Evolutionary conservation across 2,329 filamentous ascomycete genomes (phyloP).

Genomic region (Arachnomyces sp.): DNA sequence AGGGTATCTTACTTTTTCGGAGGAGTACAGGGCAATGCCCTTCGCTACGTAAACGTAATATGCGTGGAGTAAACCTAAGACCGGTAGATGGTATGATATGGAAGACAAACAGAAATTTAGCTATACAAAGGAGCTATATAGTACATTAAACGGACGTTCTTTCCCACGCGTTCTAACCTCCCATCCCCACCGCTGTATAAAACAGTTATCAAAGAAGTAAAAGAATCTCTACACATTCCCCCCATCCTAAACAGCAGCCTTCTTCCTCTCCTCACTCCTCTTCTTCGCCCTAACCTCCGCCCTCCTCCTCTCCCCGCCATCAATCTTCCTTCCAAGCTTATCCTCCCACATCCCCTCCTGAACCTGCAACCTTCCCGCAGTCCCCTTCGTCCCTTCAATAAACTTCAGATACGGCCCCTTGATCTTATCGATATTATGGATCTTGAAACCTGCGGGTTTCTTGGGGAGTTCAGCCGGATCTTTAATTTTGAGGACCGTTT

Average conservation of each 20-base stretch:
- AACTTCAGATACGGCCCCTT: constrained; percentile 65
- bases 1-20: not conserved
- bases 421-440: constrained; percentile 61
- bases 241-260: constrained; percentile 36
- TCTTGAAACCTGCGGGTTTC: constrained; percentile 56
- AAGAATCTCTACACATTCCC: constrained; percentile 2
- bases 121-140: too few relatives aligned
- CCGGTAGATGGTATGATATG: too few relatives aligned
- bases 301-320: constrained; percentile 86
- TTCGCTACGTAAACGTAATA: constrained; percentile 7
- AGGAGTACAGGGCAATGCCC: constrained; percentile 11
- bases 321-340: constrained; percentile 78
- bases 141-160: too few relatives aligned
- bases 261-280: constrained; percentile 68
- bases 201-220: constrained; percentile 8
- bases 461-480: constrained; percentile 35
- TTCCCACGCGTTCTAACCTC: too few relatives aligned
- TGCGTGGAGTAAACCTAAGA: too few relatives aligned
- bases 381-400: constrained; percentile 51
- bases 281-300: constrained; percentile 82
- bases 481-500: constrained; percentile 47
- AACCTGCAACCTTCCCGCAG: constrained; percentile 58
- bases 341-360: constrained; percentile 92
- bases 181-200: too few relatives aligned
- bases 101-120: too few relatives aligned